These are phyloP conservation scores for Aspergillus mulundensis DNA, from an alignment of 495 filamentous ascomycete species.

Conservation along the genomic window DNA sequence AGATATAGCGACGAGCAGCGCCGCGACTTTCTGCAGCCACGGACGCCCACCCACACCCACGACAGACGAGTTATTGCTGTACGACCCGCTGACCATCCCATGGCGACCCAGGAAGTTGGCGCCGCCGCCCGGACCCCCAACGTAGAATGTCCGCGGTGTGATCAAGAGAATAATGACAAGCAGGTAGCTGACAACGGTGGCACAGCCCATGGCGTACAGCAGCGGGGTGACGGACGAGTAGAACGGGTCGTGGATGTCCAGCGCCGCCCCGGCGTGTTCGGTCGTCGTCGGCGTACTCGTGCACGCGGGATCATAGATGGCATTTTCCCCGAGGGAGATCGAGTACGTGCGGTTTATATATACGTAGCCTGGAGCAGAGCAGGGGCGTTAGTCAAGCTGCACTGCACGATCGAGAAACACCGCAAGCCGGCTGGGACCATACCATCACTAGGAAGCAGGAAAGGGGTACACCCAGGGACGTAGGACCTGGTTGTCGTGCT, in stretches of 20 bases:
- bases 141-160: conserved; percentile 81
- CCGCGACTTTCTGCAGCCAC: conserved; percentile 94
- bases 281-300: conserved; percentile 34
- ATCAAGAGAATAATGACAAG: conserved; percentile 93
- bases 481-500: conserved; percentile 36
- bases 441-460: conserved; percentile 56
- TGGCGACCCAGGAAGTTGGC: conserved; percentile 75
- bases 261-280: conserved; percentile 35
- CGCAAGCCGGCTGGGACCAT: too few relatives aligned
- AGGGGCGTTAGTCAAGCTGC: not conserved
- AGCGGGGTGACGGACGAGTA: conserved; percentile 89
- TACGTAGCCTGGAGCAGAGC: conserved; percentile 43
- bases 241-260: conserved; percentile 76
- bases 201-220: conserved; percentile 84
- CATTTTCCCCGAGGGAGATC: conserved; percentile 59
- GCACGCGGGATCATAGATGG: conserved; percentile 60
- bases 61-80: conserved; percentile 61
- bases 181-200: conserved; percentile 88
- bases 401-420: too few relatives aligned
- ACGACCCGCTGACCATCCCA: conserved; percentile 77
- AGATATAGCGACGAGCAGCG: conserved; percentile 83
- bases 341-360: conserved; percentile 53
- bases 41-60: conserved; percentile 88
- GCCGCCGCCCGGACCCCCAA: conserved; percentile 63
- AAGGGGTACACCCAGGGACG: conserved; percentile 53